Conservation (phyloP, 345 rosid species). For the Lepidium didymum region DNA sequence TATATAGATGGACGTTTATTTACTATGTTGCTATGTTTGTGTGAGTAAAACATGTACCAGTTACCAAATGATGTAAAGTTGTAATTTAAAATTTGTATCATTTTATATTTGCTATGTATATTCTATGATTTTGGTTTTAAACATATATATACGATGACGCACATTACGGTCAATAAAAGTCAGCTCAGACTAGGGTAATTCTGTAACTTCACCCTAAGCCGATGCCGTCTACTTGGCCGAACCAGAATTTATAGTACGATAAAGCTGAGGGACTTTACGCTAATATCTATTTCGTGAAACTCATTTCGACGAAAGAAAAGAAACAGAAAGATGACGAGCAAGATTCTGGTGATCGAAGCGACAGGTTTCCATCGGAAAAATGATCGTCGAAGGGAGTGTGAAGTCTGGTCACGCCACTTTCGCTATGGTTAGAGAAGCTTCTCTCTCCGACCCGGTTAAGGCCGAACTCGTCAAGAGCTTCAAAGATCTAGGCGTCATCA, state of each 20-base stretch:
- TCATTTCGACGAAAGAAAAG: not conserved
- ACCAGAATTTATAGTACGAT: not conserved
- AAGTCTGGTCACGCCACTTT: conserved; percentile 32
- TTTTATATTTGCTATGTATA: not conserved
- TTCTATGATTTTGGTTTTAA: not conserved
- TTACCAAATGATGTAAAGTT: not conserved
- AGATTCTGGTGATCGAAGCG: conserved; percentile 37
- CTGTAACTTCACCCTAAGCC: not conserved
- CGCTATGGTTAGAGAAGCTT: conserved; percentile 35
- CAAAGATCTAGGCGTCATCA: conserved; percentile 31
- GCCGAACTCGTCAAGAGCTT: conserved; percentile 28
- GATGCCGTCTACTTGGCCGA: not conserved
- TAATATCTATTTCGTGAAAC: not conserved
- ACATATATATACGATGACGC: not conserved
- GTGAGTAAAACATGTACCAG: not conserved
- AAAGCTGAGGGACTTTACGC: not conserved
- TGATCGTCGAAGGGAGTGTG: conserved; percentile 31
- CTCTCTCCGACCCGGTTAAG: conserved; percentile 29
- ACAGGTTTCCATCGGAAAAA: conserved; percentile 32
- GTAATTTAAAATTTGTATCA: not conserved
- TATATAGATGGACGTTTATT: not conserved
- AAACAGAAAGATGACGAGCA: conserved; percentile 22
- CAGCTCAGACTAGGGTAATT: not conserved
- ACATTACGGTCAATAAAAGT: not conserved
- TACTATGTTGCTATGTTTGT: not conserved